Evolutionary conservation across 257 asterid species (phyloP), one percentile per base, ranked within the genome.

Genomic region (Petunia secreta): DNA sequence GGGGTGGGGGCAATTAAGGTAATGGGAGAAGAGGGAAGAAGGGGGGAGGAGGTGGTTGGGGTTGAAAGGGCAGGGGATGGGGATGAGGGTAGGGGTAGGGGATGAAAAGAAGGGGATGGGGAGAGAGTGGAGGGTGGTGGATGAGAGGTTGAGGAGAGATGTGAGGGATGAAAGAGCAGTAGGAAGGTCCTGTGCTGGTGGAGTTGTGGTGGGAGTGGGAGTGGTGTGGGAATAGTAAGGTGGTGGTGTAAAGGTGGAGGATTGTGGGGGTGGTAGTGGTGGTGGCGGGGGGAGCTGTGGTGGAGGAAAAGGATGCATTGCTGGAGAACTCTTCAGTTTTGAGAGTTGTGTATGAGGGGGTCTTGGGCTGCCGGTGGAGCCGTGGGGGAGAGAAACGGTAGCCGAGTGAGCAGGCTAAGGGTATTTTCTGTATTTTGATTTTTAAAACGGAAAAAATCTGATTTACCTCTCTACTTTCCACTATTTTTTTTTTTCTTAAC

Each of bases 21-120:
- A 84, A 90, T 94, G 98, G 67, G 92, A 89, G 86, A 94, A 92
- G 86, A 92, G 92, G 58, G 93, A 88, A 62, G 94, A 85, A 58
- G 91, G 89, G 6, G 97, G 93, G 39, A 92, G 85, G 4, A 67
- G 95, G 86, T 94, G 98, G 84, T 82, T 87, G 54, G 89, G 87
- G 86, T 91, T 87, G 85, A 83, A 87, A 75, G 97, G 95, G 85
- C 98, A 94, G n/a, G 87, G 85, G 73, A 88, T 84, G 85, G 7
- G 74, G 85, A 16, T 82, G 86, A 6, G 79, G 64, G 34, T 83
- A 46, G n/a, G 80, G 75, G 34, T 3, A 73, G 13, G 50, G 83
- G 87, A 43, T 38, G 88, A 78, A 63, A 85, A 68, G 83, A 88
- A 86, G 87, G 25, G 25, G 25, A 25, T 25, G 25, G 25, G 88